Evolutionary conservation across 1,139 yeast genomes (phyloP), one percentile per base, ranked within the genome.

Genomic region (Debaryomyces subglobosus): DNA sequence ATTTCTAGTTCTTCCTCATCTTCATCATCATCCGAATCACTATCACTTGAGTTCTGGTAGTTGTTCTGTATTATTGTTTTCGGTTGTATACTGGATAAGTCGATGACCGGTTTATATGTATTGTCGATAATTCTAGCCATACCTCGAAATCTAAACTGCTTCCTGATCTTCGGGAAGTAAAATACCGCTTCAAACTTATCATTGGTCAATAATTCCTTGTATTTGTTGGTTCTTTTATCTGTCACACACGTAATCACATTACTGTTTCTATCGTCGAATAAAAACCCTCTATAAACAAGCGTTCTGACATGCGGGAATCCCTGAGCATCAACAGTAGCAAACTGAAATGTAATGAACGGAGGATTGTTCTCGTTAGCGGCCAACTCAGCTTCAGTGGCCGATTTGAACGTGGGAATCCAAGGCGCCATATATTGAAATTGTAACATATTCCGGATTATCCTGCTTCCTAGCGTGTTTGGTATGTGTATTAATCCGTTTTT

Each of bases 71-170:
- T 53, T 40, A 56, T 52, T 18, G 55, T 54, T 38, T 43, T 51
- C 1, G 65, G 63, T 44, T 60, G 64, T 43, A 70, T 62, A 42
- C 59, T 64, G 15, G 69, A 60, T 48, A 72, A 59, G 50, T 67
- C 71, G 41, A 77, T 60, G 20, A 51, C 54, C 1, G 82, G 82
- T 23, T 57, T 59, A 44, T 65, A 54, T 5, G 59, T 61, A 37
- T 63, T 62, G 53, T 73, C 78, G 24, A 78, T 67, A 36, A 81
- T 59, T 48, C 80, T 70, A 2, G 89, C 89, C 39, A 72, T 67
- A 8, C 96, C 96, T 47, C 84, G 77, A 53, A 89, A 73, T 57
- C 96, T 72, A 62, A 85, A 85, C 68, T 89, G 96, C 60, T 80
- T 85, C 60, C 78, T 78, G 25, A 79, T 65, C 33, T 71, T 72